These are phyloP conservation scores for Alternaria arborescens DNA, from an alignment of 2,329 filamentous ascomycete genomes.

Conservation along the genomic window DNA sequence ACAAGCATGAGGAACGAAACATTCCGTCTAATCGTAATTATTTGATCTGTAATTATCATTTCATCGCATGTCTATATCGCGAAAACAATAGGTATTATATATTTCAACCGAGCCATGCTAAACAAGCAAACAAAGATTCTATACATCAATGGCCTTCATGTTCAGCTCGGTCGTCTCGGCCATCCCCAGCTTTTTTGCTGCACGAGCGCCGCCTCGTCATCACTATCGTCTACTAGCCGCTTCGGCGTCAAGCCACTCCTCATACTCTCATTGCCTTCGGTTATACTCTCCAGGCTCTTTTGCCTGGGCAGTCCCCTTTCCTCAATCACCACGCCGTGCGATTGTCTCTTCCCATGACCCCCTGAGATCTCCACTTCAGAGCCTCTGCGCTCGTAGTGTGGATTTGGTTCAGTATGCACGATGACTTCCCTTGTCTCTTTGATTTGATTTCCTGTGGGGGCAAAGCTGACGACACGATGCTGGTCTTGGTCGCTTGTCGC, in stretches of 20 bases:
- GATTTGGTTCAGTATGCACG: slow-evolving; percentile 36
- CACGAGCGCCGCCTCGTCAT: slow-evolving; percentile 37
- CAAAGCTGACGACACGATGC: slow-evolving; percentile 30
- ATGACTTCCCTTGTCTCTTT: slow-evolving; percentile 43
- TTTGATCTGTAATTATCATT: not conserved
- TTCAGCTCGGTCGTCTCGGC: slow-evolving; percentile 14
- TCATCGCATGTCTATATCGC: not conserved
- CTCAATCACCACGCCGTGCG: slow-evolving; percentile 16
- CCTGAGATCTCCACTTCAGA: slow-evolving; percentile 23
- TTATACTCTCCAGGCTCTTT: slow-evolving; percentile 36
- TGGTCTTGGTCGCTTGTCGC: not conserved
- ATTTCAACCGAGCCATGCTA: not conserved
- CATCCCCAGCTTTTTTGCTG: slow-evolving; percentile 14
- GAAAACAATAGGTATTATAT: not conserved
- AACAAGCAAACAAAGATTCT: not conserved
- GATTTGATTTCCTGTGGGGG: slow-evolving; percentile 39
- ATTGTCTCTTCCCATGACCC: slow-evolving; percentile 9
- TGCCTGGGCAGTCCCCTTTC: slow-evolving; percentile 18
- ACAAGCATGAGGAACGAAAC: not conserved
- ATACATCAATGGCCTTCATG: not conserved
- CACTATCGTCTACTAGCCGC: slow-evolving; percentile 25
- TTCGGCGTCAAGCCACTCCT: slow-evolving; percentile 28
- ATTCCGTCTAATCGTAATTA: not conserved
- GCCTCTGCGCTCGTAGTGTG: slow-evolving; percentile 18
- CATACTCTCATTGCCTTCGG: slow-evolving; percentile 34